Evolutionary conservation across 2,329 filamentous ascomycete genomes (phyloP).

Genomic region (Xylaria digitata): DNA sequence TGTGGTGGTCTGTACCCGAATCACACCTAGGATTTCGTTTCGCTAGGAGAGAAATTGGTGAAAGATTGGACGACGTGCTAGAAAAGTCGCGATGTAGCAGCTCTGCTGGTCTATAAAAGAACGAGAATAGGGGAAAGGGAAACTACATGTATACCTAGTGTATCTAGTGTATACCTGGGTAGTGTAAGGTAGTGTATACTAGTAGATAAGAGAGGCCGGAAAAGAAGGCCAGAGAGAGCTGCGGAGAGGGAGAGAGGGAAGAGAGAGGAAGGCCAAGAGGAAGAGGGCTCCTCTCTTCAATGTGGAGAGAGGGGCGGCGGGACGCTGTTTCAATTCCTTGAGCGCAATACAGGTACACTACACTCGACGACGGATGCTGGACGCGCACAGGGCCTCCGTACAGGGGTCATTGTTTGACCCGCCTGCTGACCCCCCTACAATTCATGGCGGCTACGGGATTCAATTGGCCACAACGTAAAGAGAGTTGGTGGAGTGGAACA

Average conservation of each 20-base stretch:
- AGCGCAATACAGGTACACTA: too few species aligned
- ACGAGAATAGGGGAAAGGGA: slow-evolving; percentile 21
- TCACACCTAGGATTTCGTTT: neutral
- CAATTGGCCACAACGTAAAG: slow-evolving; percentile 20
- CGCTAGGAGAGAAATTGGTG: neutral
- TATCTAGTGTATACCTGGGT: too few species aligned
- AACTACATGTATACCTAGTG: neutral
- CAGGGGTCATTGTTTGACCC: slow-evolving; percentile 35
- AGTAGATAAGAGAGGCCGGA: neutral
- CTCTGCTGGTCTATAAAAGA: slow-evolving; percentile 29
- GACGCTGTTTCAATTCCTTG: slow-evolving; percentile 26
- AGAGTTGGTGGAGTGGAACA: slow-evolving; percentile 2
- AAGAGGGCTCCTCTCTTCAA: too few species aligned
- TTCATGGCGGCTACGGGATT: slow-evolving; percentile 1
- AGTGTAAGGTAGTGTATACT: neutral
- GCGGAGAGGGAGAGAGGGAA: too few species aligned
- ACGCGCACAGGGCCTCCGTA: too few species aligned
- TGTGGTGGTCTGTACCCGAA: slow-evolving; percentile 10
- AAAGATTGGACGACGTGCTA: slow-evolving; percentile 39
- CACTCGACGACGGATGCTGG: too few species aligned
- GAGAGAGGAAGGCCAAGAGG: too few species aligned
- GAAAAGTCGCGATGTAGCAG: slow-evolving; percentile 28
- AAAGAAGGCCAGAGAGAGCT: too few species aligned
- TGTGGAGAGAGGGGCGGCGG: slow-evolving; percentile 18
- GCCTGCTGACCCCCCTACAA: slow-evolving; percentile 7